Base-by-base conservation (phyloP, 2,329 filamentous ascomycete genomes). In the Penicillium expansum region DNA sequence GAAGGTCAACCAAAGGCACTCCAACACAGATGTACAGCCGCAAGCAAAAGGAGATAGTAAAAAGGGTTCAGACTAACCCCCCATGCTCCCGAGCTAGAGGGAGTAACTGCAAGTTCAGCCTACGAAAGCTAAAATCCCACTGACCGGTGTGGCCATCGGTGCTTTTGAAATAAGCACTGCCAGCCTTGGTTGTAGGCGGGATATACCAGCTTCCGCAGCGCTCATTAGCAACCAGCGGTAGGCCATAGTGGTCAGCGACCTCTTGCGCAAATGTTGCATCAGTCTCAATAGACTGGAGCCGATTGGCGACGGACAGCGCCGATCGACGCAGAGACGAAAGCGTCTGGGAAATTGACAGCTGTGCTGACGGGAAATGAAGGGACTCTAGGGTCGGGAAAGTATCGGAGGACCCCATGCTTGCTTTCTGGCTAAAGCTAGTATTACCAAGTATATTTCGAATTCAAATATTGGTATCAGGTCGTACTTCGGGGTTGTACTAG, bases 171-270 rank as follows among this genome's bases (percentile, higher is more conserved):
- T 97, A 99, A 32, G 89, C 90, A 62, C 89, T 92, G 32, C 84
- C 89, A 1, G 71, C 76, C 74, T 93, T 94, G 27, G 69, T 68
- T 8, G 73, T 73, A 0, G 87, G 87, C 3, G 77, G 75, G 27
- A 97, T 89, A 72, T 97, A 97, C 94, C 94, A 99, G 74, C 90
- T 93, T 0, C 94, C 94, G 72, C 94, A 97, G 58, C 94, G 84
- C 78, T 97, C 92, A 70, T 99, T 99, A 30, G 93, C 92, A 14
- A 97, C 80, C 1, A 97, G 79, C 0, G 92, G 91, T 1, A 93
- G 78, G 3, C 67, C 62, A 63, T 80, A 75, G 47, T 74, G 68
- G 14, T 73, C 65, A 18, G 75, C 72, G 0, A 91, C 86, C 8
- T 78, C 71, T 24, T 77, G 73, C 22, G 94, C 90, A 71, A 97